Evolutionary conservation across 305 asterid genomes (phyloP).

Genomic region (Coffea humblotiana): DNA sequence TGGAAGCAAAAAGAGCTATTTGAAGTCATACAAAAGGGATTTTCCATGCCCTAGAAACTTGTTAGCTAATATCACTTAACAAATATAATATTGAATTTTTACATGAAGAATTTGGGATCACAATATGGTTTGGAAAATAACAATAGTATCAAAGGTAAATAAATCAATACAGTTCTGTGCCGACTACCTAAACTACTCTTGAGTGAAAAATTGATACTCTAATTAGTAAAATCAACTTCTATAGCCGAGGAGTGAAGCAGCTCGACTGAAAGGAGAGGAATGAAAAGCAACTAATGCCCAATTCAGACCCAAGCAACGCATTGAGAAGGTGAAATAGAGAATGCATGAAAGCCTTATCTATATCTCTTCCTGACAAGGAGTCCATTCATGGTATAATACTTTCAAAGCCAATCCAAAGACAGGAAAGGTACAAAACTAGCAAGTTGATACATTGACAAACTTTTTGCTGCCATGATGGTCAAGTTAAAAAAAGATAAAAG

Average conservation of each 20-base stretch:
- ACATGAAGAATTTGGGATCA: background rate
- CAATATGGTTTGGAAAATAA: background rate
- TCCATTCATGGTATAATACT: too few relatives aligned
- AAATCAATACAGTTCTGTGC: background rate
- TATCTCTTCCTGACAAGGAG: too few relatives aligned
- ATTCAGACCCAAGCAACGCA: too few relatives aligned
- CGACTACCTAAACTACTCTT: background rate
- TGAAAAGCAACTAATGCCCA: too few relatives aligned
- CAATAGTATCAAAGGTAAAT: background rate
- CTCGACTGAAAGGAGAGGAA: too few relatives aligned
- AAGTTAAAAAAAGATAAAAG: background rate
- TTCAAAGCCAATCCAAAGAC: too few relatives aligned
- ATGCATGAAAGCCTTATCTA: too few relatives aligned
- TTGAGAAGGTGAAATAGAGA: too few relatives aligned
- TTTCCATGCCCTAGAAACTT: constrained; percentile 12
- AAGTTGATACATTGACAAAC: background rate
- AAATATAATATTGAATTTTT: background rate
- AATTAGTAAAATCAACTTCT: background rate
- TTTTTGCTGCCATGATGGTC: background rate
- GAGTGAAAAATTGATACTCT: background rate
- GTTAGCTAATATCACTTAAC: background rate
- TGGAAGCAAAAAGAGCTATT: background rate
- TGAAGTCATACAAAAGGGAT: background rate
- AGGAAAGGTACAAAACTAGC: too few relatives aligned
- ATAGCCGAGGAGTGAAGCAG: background rate